Base-by-base conservation (phyloP, 2,329 filamentous ascomycete species). In the Fusarium mexicanum region DNA sequence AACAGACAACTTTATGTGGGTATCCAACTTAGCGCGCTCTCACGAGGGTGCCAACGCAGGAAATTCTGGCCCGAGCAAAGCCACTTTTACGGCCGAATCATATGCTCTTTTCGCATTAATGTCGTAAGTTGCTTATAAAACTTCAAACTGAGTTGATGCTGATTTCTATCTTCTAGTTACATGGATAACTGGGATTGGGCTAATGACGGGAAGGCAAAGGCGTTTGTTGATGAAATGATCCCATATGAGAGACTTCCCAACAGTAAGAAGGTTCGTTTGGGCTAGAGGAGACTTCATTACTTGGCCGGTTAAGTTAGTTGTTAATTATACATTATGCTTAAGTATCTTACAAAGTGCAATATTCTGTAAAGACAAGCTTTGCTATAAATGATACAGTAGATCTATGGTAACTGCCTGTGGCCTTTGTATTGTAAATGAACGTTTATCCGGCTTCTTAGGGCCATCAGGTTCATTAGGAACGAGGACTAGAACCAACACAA, bases 161-260 rank as follows among this genome's bases (percentile, higher is more conserved):
- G 13, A 64, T 7, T 1, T 5, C 8, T 9, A 18, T 26, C 6
- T 6, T 18, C 6, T 8, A 65, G 62, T 2, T 65, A 65, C 8
- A 53, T 63, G 62, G 62, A 65, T 13, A 51, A 65, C 3, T 65
- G 31, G 38, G 62, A 65, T 6, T 65, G 62, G 62, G 37, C 62
- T 4, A 38, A 41, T 33, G 62, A 65, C 17, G 62, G 62, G 4
- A 53, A 43, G 18, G 62, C 62, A 12, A 65, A 65, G 24, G 4
- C 4, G 3, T 51, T 53, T 24, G 22, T 14, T 17, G 29, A 62
- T 3, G 46, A 46, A 20, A 63, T 47, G 57, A 64, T 64, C 10
- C 55, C 55, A 3, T 64, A 62, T 20, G n/a, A 50, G 37, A 35
- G 16, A 17, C 61, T 64, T 29, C 61, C 61, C 2, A 64, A 64